Base-by-base conservation (phyloP, 1,139 yeast genomes). In the Nadsonia commutata region DNA sequence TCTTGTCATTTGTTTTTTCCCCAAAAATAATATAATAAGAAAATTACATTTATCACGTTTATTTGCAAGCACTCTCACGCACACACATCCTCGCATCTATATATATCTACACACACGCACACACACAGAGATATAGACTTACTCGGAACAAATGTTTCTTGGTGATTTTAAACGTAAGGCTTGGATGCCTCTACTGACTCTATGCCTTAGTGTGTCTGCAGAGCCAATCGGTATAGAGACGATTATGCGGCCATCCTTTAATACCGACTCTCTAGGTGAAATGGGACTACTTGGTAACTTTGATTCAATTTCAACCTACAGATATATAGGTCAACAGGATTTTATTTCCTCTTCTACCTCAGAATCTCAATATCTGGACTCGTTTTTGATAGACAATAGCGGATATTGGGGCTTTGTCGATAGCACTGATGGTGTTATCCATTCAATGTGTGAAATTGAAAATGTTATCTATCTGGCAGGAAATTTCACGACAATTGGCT, bases 251-350 rank as follows among this genome's bases (percentile, higher is more conserved):
- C 65, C 65, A 2, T 42, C 48, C 18, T 48, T 62, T 20, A 49
- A 58, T 41, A 46, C 49, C 13, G 48, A 46, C 17, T 42, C 48
- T 18, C 49, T 64, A n/a, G 70, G 70, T 6, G 50, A 66, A 45
- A 62, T 84, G 41, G 78, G 80, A 4, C 52, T 83, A 17, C 68
- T 81, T 42, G 95, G 95, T 8, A 63, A 69, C 37, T 80, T 75
- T 52, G 72, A 74, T 47, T 76, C 80, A 16, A 57, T 80, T 22
- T 72, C 90, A 1, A 65, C 68, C 43, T 79, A 79, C 59, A 55
- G 66, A 33, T 76, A 70, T 51, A 55, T 60, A 23, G 83, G 83
- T 44, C 78, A 71, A 46, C 59, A 57, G 55, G 18, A 52, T 46
- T 41, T 47, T 20, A 37, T 50, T n/a, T 42, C 50, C 13, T 13